Percentiles rank a stretch among this genome's conserved stretches.
phyloP scores from a whole-genome alignment of 2,329 filamentous ascomycete genomes.

The Boeremia lycopersici region DNA sequence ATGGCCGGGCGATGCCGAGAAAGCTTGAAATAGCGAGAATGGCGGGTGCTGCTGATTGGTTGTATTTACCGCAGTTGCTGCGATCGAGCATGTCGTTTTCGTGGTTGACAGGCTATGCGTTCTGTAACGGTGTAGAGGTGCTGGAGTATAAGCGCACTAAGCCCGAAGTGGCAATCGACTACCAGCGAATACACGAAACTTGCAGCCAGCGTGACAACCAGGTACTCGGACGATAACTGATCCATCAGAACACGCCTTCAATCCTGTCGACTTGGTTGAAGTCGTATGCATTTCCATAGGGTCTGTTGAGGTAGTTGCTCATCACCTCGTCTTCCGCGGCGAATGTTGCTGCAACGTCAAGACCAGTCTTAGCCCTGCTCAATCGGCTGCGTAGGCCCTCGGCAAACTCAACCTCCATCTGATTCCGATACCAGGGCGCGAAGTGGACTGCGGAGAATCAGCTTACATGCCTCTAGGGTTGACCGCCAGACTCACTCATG shows the following conservation, averaged over 20 bases:
- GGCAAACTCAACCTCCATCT: slow-evolving; percentile 62
- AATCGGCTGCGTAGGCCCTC: slow-evolving; percentile 57
- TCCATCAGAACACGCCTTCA: background rate
- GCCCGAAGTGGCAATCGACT: too few species aligned
- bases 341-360: background rate
- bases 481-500: slow-evolving; percentile 28
- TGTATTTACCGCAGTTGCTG: background rate
- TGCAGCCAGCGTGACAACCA: too few species aligned
- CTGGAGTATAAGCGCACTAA: too few species aligned
- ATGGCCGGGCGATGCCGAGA: background rate
- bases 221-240: too few species aligned
- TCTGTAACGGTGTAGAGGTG: too few species aligned
- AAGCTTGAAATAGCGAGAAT: background rate
- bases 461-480: background rate
- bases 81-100: background rate
- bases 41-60: background rate
- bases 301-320: background rate
- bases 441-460: slow-evolving; percentile 52
- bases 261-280: background rate
- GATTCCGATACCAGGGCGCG: slow-evolving; percentile 64
- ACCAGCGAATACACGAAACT: too few species aligned
- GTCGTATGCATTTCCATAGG: background rate
- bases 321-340: background rate
- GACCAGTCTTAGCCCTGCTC: slow-evolving; percentile 36
- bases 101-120: background rate